Evolutionary conservation across 495 filamentous ascomycete genomes (phyloP).

Genomic region (Clavariopsis aquatica): DNA sequence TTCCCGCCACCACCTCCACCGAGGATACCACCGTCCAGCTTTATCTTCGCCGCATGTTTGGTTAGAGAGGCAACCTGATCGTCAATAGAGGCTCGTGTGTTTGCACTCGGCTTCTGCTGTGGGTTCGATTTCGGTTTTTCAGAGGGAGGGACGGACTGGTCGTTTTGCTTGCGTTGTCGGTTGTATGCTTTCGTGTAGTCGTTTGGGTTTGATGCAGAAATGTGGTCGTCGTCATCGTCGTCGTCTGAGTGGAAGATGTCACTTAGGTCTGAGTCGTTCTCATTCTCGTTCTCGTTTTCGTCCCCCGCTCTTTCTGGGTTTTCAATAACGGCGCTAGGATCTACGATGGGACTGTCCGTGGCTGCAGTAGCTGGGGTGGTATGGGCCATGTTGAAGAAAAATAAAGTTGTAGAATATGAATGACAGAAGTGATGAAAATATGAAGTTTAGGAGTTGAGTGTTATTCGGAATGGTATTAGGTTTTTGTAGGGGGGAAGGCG

Average conservation of each 20-base stretch:
- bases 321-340: neutral
- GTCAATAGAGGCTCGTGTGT: constrained; percentile 74
- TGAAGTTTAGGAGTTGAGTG: too few species aligned
- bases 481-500: neutral
- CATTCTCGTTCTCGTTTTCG: constrained; percentile 51
- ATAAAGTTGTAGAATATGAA: too few species aligned
- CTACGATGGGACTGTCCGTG: neutral
- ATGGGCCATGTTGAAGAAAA: constrained; percentile 4
- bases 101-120: constrained; percentile 82
- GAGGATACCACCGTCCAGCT: constrained; percentile 67
- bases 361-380: neutral
- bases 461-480: too few species aligned
- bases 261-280: constrained; percentile 41
- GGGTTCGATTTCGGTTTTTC: constrained; percentile 71
- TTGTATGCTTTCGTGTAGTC: constrained; percentile 92
- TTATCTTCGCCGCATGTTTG: constrained; percentile 85
- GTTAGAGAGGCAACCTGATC: constrained; percentile 83
- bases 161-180: constrained; percentile 68
- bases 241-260: constrained; percentile 61
- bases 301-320: neutral
- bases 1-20: constrained; percentile 51
- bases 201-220: constrained; percentile 56
- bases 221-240: constrained; percentile 53
- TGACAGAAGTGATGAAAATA: neutral
- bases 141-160: constrained; percentile 56